These are phyloP conservation scores for Saraca asoca DNA, from an alignment of 331 rosid species.

Conservation along the genomic window DNA sequence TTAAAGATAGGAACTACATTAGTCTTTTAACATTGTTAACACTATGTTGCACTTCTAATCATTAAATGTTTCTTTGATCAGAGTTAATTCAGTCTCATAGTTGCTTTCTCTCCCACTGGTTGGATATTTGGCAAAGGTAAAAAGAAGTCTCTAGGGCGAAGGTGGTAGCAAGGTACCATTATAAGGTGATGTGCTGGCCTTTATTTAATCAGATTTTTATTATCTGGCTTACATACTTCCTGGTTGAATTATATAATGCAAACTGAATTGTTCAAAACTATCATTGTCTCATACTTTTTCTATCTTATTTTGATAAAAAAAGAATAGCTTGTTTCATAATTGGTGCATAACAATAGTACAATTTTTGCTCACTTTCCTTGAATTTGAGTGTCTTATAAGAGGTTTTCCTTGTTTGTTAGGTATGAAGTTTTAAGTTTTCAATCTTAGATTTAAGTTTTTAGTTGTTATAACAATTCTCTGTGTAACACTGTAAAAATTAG, in stretches of 20 bases:
- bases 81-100: constrained; percentile 78
- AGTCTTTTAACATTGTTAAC: too few relatives aligned
- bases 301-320: constrained; percentile 3
- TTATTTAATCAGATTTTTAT: background rate
- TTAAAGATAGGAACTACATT: too few relatives aligned
- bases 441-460: too few relatives aligned
- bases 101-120: too few relatives aligned
- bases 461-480: too few relatives aligned
- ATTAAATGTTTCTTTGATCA: constrained; percentile 37
- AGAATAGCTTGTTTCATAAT: constrained; percentile 9
- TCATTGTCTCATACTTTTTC: background rate
- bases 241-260: constrained; percentile 3
- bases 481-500: too few relatives aligned
- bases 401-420: constrained; percentile 51
- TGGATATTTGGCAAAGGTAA: constrained; percentile 92
- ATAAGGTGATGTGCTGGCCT: constrained; percentile 65
- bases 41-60: constrained; percentile 22
- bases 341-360: constrained; percentile 1
- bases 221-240: background rate
- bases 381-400: too few relatives aligned
- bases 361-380: background rate
- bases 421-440: too few relatives aligned
- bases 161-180: constrained; percentile 89
- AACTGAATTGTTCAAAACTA: constrained; percentile 3
- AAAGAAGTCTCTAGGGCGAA: constrained; percentile 86